A percentile compares a stretch with the other conserved stretches of the same genome.
phyloP scores from a whole-genome alignment of 352 stramenopile species.

The Globisporangium mamillatum region DNA sequence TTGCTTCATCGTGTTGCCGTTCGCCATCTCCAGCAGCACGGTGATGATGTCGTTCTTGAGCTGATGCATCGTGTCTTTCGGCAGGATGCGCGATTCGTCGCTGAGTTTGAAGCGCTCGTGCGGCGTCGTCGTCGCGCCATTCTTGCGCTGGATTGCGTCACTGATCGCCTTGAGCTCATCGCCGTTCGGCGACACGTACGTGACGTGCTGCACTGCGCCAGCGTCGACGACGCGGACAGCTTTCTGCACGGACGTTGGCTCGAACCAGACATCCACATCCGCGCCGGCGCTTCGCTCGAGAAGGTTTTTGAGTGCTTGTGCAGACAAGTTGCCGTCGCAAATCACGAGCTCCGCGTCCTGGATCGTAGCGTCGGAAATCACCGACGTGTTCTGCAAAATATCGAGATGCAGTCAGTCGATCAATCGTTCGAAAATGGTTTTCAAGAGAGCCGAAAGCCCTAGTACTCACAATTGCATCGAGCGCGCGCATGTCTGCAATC shows the following conservation, averaged over 20 bases:
- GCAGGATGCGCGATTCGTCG: conserved; percentile 41
- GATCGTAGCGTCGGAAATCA: conserved; percentile 46
- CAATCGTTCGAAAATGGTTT: not conserved
- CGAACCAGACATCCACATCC: conserved; percentile 67
- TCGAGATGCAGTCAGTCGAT: not conserved
- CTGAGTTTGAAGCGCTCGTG: conserved; percentile 56
- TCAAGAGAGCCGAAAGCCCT: not conserved
- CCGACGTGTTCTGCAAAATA: conserved; percentile 33
- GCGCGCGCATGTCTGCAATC: conserved; percentile 84
- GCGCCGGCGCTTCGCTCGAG: conserved; percentile 41
- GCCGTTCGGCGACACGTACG: conserved; percentile 76
- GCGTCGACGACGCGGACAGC: conserved; percentile 58
- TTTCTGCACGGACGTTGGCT: conserved; percentile 86
- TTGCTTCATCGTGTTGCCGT: conserved; percentile 34
- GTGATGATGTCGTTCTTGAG: conserved; percentile 74
- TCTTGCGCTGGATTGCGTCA: conserved; percentile 43
- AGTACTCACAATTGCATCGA: conserved; percentile 69
- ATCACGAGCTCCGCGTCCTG: conserved; percentile 57
- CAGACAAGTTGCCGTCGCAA: conserved; percentile 75
- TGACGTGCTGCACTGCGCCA: conserved; percentile 40
- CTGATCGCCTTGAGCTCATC: conserved; percentile 76
- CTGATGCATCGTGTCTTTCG: conserved; percentile 40
- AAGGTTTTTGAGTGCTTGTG: conserved; percentile 37
- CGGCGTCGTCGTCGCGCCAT: conserved; percentile 15
- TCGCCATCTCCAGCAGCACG: conserved; percentile 63